These are phyloP conservation scores for Entoloma clypeatum DNA, from an alignment of 1,284 basidiomycete genomes.

Conservation along the genomic window DNA sequence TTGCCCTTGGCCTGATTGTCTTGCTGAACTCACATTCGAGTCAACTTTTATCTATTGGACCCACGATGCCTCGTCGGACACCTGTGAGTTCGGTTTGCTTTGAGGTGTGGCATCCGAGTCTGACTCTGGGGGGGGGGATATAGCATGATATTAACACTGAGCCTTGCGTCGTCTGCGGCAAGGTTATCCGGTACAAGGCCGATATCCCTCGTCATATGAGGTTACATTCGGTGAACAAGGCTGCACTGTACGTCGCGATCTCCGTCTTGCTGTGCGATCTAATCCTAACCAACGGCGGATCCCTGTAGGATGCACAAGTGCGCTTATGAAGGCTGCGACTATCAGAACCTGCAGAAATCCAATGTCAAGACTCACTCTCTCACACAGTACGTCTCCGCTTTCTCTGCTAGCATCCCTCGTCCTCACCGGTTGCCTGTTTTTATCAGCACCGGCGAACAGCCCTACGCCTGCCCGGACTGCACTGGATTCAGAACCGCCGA, in stretches of 20 bases:
- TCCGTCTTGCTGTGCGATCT: not conserved
- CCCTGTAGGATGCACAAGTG: constrained; percentile 27
- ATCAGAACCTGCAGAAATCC: constrained; percentile 24
- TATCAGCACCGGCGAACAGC: constrained; percentile 20
- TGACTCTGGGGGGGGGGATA: not conserved
- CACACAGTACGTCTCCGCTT: constrained; percentile 22
- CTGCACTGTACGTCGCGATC: constrained; percentile 10
- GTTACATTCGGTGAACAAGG: constrained; percentile 13
- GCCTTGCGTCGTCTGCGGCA: constrained; percentile 17
- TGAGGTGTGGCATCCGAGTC: not conserved
- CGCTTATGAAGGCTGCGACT: constrained; percentile 21
- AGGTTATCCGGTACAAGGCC: constrained; percentile 17
- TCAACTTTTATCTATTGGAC: not conserved
- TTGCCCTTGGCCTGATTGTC: constrained; percentile 1
- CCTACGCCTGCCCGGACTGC: constrained; percentile 25
- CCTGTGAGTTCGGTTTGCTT: constrained; percentile 9
- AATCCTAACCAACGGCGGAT: not conserved
- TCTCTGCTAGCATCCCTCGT: not conserved
- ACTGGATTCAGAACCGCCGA: constrained; percentile 20
- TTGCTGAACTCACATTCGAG: not conserved
- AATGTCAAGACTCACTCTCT: constrained; percentile 29
- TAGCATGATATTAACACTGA: constrained; percentile 19
- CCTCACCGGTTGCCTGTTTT: not conserved
- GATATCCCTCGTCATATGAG: constrained; percentile 18
- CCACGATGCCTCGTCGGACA: constrained; percentile 10